Conservation (phyloP, 2,329 filamentous ascomycete genomes). For the Macrophomina pseudophaseolina region DNA sequence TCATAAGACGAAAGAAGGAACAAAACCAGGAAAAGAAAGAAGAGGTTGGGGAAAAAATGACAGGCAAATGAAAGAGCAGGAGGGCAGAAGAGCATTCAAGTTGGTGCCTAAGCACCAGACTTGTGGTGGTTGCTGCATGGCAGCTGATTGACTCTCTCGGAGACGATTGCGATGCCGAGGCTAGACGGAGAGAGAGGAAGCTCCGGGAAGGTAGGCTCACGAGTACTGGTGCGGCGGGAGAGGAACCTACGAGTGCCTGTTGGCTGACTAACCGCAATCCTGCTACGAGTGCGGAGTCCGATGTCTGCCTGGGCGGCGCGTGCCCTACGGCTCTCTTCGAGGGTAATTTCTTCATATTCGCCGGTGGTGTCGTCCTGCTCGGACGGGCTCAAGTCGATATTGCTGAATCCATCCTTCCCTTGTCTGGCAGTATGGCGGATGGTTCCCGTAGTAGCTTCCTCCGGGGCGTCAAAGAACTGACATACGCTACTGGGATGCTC, state of each 20-base stretch:
- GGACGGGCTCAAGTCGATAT: background rate
- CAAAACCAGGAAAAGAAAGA: background rate
- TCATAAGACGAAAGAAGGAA: background rate
- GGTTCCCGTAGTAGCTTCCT: background rate
- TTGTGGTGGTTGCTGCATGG: background rate
- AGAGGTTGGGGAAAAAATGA: background rate
- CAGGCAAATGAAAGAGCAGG: too few species aligned
- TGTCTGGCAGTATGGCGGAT: background rate
- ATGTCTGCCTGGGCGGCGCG: background rate
- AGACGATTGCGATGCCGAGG: conserved; percentile 14
- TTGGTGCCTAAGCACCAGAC: background rate
- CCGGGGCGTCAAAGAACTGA: background rate
- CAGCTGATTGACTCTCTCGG: background rate
- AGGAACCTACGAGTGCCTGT: background rate
- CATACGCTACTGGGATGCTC: background rate
- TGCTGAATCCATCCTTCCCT: background rate
- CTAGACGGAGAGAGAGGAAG: background rate
- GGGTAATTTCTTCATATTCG: background rate
- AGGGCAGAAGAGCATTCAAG: too few species aligned
- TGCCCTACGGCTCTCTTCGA: background rate
- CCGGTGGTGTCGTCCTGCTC: background rate
- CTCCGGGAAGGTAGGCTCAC: background rate
- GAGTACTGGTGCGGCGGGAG: background rate
- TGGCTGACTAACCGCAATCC: background rate
- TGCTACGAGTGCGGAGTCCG: background rate